Base-by-base conservation (phyloP, 768 basidiomycete genomes). In the Leucosporidium yakuticum region DNA sequence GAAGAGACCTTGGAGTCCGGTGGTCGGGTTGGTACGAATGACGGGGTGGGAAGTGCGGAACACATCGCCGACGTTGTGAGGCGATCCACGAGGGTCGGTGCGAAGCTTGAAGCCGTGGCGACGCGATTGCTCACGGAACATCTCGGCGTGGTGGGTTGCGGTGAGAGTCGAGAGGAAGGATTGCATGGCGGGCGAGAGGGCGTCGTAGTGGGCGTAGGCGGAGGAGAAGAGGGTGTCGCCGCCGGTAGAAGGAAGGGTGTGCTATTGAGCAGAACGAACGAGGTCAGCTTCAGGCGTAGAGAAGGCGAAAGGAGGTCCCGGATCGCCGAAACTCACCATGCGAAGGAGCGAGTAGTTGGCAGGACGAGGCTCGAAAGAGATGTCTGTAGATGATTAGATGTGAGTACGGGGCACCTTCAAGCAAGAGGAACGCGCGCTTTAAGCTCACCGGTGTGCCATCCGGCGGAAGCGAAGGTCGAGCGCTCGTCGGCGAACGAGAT, bases 361-460 rank as follows among this genome's bases (percentile, higher is more conserved):
- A 0, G 79, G 79, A 2, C 73, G 69, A 17, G 69, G 72, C 69
- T 80, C 79, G 59, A 80, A 79, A 14, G 78, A 73, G 58, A 79
- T 44, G 39, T 44, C 39, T 44, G 39, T 44, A 44, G 14, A 44
- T 8, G 17, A 15, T 64, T 2, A 11, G 4, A 0, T 4, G 14
- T 2, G 44, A 55, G n/a, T 48, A 56, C 17, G 31, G 23, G 6
- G 19, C 5, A 20, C n/a, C n/a, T n/a, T n/a, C n/a, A n/a, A n/a
- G n/a, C n/a, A n/a, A n/a, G n/a, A n/a, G n/a, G n/a, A n/a, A 12
- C 5, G 34, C 34, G 34, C 6, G 12, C 5, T 36, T 5, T 63
- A 54, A 36, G 34, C 34, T 36, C 74, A 55, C 78, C 79, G 56
- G 31, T 60, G n/a, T 69, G 68, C 63, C 68, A 73, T 31, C 65